Evolutionary conservation across 257 asterid genomes (phyloP), one percentile per base, ranked within the genome.

Genomic region (Lycium barbarum): DNA sequence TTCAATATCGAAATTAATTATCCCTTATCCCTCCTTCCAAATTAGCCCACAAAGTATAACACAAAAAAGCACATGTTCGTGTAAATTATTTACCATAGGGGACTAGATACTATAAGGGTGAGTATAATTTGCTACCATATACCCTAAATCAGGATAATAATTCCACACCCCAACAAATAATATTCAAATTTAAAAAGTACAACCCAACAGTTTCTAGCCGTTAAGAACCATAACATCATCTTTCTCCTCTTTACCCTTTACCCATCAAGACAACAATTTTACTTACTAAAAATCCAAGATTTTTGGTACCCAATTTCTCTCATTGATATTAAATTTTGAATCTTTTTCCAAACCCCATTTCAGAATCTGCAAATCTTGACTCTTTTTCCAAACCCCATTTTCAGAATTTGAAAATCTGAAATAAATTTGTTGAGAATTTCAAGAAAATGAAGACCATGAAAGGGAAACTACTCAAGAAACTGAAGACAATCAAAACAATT

Each of bases 381-480:
- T 40, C 68, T 68, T 12, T 54, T 20, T 67, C 33, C 13, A 59
- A 80, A 85, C 22, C 80, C 53, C 71, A 36, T 43, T 43, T 36
- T 20, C 71, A 14, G 33, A 67, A 36, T 85, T 47, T 18, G 79
- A 26, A 26, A 22, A 71, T 43, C 10, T 67, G 36, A 26, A 68
- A 10, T 14, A 7, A 0, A 35, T 36, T 26, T 38, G 53, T 51
- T 65, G 18, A 33, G 67, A 33, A 17, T 76, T 53, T 78, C 65
- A 38, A 71, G 70, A 82, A 84, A 84, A 97, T 95, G 98, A 94
- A 88, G 89, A 88, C 89, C 57, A 89, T 97, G 90, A 97, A 94
- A 86, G 98, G 99, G 15, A 97, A 92, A 89, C 89, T 95, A 5
- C 81, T 97, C 58, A 97, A 93, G 92, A 95, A 92, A 82, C 84